Conservation (phyloP, 768 basidiomycete species). For the Lactarius indigo region DNA sequence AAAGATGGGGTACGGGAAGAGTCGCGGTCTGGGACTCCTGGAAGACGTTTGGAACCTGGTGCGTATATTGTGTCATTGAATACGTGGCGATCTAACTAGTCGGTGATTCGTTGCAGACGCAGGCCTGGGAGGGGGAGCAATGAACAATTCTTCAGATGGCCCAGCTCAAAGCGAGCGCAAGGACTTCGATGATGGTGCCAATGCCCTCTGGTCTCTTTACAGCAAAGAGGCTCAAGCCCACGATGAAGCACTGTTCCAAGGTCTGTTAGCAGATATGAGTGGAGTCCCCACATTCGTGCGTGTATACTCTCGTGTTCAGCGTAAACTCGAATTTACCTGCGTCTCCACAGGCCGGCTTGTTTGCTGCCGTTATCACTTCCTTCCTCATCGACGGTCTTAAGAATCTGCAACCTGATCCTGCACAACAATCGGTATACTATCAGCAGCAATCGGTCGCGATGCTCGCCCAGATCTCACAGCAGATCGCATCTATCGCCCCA, state of each 20-base stretch:
- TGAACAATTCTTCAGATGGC: neutral
- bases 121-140: neutral
- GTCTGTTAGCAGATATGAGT: neutral
- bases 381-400: constrained; percentile 26
- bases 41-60: neutral
- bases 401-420: neutral
- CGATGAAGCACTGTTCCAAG: neutral
- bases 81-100: neutral
- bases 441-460: neutral
- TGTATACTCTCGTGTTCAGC: neutral
- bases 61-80: neutral
- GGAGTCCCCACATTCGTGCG: neutral
- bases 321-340: neutral
- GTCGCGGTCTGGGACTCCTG: neutral
- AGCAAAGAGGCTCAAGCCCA: neutral
- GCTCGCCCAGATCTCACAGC: neutral
- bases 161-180: too few species aligned
- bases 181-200: neutral
- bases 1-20: neutral
- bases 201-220: neutral
- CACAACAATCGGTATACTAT: neutral
- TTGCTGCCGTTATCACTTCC: neutral
- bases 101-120: neutral
- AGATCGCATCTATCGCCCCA: neutral
- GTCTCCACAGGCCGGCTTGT: neutral